These are phyloP conservation scores for Stevia rebaudiana DNA, from an alignment of 140 eudicot genomes.

Conservation along the genomic window DNA sequence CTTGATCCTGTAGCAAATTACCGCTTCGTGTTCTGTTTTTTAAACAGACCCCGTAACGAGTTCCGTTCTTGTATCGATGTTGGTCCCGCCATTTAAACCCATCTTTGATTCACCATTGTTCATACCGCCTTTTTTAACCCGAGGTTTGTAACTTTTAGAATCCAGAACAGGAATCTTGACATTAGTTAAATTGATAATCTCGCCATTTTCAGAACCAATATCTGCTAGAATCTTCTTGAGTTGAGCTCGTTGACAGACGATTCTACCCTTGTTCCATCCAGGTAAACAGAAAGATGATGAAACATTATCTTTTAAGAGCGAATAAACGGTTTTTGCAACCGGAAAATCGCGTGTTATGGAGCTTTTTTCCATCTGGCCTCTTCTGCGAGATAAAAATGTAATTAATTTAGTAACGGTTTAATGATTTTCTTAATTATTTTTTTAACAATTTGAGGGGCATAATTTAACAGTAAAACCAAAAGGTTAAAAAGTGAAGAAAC, in stretches of 20 bases:
- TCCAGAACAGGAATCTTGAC: slow-evolving; percentile 38
- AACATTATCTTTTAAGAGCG: slow-evolving; percentile 55
- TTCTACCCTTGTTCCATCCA: slow-evolving; percentile 98
- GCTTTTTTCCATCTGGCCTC: slow-evolving; percentile 94
- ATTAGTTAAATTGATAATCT: slow-evolving; percentile 42
- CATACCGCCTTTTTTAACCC: slow-evolving; percentile 26
- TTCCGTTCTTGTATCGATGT: slow-evolving; percentile 37
- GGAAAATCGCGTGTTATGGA: slow-evolving; percentile 82
- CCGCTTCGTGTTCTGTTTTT: slow-evolving; percentile 1
- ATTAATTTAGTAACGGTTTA: not conserved
- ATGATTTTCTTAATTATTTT: not conserved
- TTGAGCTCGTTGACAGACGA: slow-evolving; percentile 72
- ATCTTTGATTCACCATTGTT: slow-evolving; percentile 27
- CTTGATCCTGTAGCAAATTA: slow-evolving; percentile 1
- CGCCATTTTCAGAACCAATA: slow-evolving; percentile 31
- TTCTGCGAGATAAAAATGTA: slow-evolving; percentile 38
- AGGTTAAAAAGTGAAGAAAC: slow-evolving; percentile 23
- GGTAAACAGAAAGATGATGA: slow-evolving; percentile 74
- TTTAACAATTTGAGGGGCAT: not conserved
- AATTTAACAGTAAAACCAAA: not conserved
- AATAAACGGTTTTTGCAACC: slow-evolving; percentile 62
- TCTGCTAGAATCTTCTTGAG: slow-evolving; percentile 54
- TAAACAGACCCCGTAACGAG: slow-evolving; percentile 46
- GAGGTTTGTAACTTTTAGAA: slow-evolving; percentile 27
- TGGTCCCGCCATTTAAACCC: slow-evolving; percentile 27